phyloP scores from a whole-genome alignment of 345 rosid genomes.

The Gossypium thurberi region DNA sequence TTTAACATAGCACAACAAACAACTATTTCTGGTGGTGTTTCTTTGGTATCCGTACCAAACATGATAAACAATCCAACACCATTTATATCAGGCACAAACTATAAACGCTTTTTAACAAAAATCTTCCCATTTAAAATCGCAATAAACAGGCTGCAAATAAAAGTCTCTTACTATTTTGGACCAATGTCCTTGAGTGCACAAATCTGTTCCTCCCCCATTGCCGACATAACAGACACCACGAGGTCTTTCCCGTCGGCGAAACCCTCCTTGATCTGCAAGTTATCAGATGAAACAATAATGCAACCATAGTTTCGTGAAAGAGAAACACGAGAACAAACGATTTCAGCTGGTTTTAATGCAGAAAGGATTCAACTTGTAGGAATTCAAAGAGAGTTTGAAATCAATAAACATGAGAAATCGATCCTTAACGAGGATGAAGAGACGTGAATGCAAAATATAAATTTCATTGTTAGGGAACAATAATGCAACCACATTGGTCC shows the following conservation, averaged over 20 bases:
- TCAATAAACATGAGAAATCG: no score
- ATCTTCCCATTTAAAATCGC: not conserved
- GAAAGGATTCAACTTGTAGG: no score
- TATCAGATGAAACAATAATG: not conserved
- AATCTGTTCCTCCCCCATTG: conserved; percentile 54
- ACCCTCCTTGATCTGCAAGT: conserved; percentile 37
- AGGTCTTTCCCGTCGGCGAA: conserved; percentile 42
- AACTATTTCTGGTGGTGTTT: not conserved
- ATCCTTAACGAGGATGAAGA: not conserved
- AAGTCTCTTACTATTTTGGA: conserved; percentile 19
- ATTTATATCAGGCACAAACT: not conserved
- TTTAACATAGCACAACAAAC: not conserved
- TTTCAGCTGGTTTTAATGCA: no score
- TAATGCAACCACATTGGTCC: not conserved
- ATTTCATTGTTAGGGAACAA: no score
- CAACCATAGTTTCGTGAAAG: no score
- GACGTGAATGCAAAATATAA: not conserved
- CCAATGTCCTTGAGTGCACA: conserved; percentile 49
- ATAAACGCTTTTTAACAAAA: not conserved
- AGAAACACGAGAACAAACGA: no score
- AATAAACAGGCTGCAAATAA: not conserved
- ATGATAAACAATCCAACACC: not conserved
- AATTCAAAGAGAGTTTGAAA: no score
- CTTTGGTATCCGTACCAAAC: not conserved
- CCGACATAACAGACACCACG: conserved; percentile 39